These are phyloP conservation scores for Pythium chondricola DNA, from an alignment of 352 stramenopile genomes.

Conservation along the genomic window DNA sequence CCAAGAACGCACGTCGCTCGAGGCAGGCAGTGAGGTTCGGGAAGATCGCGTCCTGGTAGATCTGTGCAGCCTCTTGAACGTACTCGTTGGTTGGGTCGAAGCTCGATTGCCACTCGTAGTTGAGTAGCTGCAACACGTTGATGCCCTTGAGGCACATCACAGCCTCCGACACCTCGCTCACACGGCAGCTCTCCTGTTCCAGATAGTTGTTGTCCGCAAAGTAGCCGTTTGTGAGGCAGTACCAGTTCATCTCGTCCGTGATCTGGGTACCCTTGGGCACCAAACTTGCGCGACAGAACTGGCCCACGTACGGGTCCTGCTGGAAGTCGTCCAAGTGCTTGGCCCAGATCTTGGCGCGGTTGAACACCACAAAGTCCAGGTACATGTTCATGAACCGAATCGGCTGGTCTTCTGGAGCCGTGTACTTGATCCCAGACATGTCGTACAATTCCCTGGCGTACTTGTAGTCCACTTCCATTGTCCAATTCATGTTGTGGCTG, in stretches of 20 bases:
- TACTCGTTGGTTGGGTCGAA: neutral
- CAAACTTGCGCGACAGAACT: slow-evolving; percentile 18
- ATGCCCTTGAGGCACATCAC: slow-evolving; percentile 13
- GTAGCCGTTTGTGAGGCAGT: neutral
- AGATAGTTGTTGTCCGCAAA: slow-evolving; percentile 7
- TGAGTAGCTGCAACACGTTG: slow-evolving; percentile 9
- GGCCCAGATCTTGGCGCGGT: slow-evolving; percentile 7
- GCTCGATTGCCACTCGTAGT: slow-evolving; percentile 6
- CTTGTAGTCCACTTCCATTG: slow-evolving; percentile 15
- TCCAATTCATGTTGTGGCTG: slow-evolving; percentile 14
- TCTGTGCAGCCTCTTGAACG: neutral
- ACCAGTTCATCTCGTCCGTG: neutral
- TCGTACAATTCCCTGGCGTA: slow-evolving; percentile 14
- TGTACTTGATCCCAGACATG: slow-evolving; percentile 9
- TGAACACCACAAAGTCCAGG: slow-evolving; percentile 16
- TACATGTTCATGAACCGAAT: slow-evolving; percentile 24
- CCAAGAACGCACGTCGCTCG: slow-evolving; percentile 3
- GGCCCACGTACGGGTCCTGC: slow-evolving; percentile 11
- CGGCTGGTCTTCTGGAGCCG: slow-evolving; percentile 1
- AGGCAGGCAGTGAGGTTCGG: slow-evolving; percentile 16
- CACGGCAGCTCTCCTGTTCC: neutral
- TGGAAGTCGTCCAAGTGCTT: slow-evolving; percentile 12
- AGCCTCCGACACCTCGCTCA: slow-evolving; percentile 7
- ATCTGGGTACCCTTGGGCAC: neutral
- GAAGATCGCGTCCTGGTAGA: slow-evolving; percentile 5